Conservation (phyloP, 441 rosid genomes). For the Populus hybrid region DNA sequence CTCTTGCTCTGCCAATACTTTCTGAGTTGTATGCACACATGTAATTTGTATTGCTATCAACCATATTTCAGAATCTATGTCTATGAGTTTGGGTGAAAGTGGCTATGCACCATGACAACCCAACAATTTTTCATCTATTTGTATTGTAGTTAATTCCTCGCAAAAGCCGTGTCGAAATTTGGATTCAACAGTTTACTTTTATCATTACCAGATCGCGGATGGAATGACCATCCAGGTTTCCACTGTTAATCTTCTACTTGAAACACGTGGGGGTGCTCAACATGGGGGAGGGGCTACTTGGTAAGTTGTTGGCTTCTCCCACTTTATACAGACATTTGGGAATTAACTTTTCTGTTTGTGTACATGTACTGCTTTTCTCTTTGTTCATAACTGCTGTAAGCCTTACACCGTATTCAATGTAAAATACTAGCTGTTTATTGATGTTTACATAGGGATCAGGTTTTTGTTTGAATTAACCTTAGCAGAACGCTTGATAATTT, state of each 20-base stretch:
- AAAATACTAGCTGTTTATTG: not conserved
- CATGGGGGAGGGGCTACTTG: conserved; percentile 76
- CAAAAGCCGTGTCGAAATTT: conserved; percentile 7
- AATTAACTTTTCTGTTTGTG: not conserved
- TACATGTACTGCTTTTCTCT: not conserved
- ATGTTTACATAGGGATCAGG: not conserved
- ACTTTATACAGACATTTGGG: not conserved
- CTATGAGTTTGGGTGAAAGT: no score
- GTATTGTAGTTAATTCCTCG: not conserved
- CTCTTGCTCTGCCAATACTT: not conserved
- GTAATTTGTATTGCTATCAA: not conserved
- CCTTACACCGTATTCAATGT: not conserved
- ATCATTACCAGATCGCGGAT: conserved; percentile 83
- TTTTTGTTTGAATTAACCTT: not conserved
- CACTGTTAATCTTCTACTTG: conserved; percentile 91
- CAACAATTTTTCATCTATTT: not conserved
- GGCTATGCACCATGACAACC: not conserved
- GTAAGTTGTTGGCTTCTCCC: conserved; percentile 39
- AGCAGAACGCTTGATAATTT: not conserved
- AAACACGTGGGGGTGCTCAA: conserved; percentile 72
- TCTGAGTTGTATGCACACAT: not conserved
- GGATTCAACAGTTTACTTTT: conserved; percentile 11
- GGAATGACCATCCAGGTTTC: conserved; percentile 90
- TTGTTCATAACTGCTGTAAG: not conserved
- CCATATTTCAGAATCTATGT: not conserved